Conservation (phyloP, 1,284 basidiomycete genomes). For the Lignosus rhinocerotis region DNA sequence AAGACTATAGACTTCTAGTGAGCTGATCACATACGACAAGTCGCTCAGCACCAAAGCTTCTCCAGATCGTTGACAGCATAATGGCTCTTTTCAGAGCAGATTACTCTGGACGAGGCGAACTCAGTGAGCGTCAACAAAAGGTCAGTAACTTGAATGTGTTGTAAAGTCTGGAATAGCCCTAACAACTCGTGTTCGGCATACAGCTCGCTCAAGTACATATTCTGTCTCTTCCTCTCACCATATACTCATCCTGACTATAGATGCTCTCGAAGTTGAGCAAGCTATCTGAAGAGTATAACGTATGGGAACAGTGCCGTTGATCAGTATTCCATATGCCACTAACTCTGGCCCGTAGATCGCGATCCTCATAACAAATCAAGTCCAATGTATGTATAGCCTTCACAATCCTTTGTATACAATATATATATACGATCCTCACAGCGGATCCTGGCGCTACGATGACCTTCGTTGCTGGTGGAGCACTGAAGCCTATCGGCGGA, state of each 20-base stretch:
- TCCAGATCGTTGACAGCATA: slow-evolving; percentile 87
- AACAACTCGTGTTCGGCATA: background rate
- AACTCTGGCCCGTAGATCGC: slow-evolving; percentile 56
- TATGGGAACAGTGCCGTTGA: slow-evolving; percentile 1
- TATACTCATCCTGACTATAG: slow-evolving; percentile 36
- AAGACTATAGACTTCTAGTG: slow-evolving; percentile 75
- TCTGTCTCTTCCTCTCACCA: background rate
- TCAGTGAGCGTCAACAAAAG: slow-evolving; percentile 92
- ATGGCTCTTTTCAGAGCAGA: slow-evolving; percentile 96
- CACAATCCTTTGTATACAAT: background rate
- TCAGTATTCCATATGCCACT: slow-evolving; percentile 14
- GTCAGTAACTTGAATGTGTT: slow-evolving; percentile 36
- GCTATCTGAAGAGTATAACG: slow-evolving; percentile 89
- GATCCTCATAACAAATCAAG: slow-evolving; percentile 90
- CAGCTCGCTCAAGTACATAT: slow-evolving; percentile 64
- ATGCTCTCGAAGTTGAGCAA: slow-evolving; percentile 91
- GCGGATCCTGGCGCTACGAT: slow-evolving; percentile 93
- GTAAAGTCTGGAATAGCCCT: background rate
- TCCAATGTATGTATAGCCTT: slow-evolving; percentile 60
- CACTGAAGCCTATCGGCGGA: slow-evolving; percentile 84
- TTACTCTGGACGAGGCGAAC: slow-evolving; percentile 87
- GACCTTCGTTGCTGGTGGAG: slow-evolving; percentile 90
- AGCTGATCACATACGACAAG: background rate
- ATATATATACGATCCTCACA: slow-evolving; percentile 27
- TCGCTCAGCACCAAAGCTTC: background rate